Percentiles rank a stretch among this genome's conserved stretches.
Evolutionary conservation across 2,329 filamentous ascomycete genomes (phyloP).

Genomic region (Trichoderma sp.): DNA sequence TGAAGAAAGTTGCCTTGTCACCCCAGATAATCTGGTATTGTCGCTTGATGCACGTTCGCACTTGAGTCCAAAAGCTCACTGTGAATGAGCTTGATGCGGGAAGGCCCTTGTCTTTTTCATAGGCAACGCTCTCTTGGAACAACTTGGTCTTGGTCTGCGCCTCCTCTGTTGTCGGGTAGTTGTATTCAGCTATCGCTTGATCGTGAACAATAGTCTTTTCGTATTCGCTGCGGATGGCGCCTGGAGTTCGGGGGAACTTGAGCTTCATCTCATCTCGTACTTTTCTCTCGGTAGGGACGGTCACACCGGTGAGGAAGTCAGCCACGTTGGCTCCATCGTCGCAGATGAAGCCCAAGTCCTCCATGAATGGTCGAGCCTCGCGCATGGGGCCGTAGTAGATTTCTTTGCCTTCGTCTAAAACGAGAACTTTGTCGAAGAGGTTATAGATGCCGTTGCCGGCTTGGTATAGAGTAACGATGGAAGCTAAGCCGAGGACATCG

Average conservation of each 20-base stretch:
- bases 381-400: constrained; percentile 66
- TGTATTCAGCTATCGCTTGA: constrained; percentile 59
- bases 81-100: constrained; percentile 60
- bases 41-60: constrained; percentile 58
- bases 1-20: constrained; percentile 65
- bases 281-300: constrained; percentile 68
- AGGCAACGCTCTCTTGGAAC: constrained; percentile 57
- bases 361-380: constrained; percentile 67
- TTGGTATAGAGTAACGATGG: constrained; percentile 70
- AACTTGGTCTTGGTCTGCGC: constrained; percentile 54
- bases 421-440: constrained; percentile 70
- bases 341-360: constrained; percentile 65
- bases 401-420: constrained; percentile 68
- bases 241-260: constrained; percentile 51
- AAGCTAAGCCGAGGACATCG: constrained; percentile 61
- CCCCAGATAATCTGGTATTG: constrained; percentile 70
- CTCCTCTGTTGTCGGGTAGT: constrained; percentile 56
- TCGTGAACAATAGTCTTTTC: constrained; percentile 54
- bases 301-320: constrained; percentile 69
- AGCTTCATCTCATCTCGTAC: constrained; percentile 52
- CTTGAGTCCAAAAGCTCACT: constrained; percentile 57
- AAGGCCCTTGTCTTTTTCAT: constrained; percentile 60
- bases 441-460: constrained; percentile 72
- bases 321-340: constrained; percentile 64
- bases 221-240: constrained; percentile 53